These are phyloP conservation scores for Cryphonectria japonica DNA, from an alignment of 2,329 filamentous ascomycete species.

Conservation along the genomic window DNA sequence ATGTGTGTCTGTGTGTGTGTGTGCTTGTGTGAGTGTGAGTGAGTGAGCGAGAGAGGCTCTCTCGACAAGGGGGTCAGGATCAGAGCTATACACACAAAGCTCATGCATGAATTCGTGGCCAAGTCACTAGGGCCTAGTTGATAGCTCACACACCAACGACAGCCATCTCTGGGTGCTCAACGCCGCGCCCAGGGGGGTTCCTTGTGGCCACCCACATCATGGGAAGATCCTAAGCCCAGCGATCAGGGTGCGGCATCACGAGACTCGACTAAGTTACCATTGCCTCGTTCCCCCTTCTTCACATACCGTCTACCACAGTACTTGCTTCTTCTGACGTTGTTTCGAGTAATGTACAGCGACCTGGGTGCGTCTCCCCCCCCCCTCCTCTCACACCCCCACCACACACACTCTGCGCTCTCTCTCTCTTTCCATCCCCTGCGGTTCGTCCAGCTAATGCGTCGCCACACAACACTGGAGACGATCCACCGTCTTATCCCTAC, in stretches of 20 bases:
- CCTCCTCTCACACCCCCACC: no score
- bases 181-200: conserved; percentile 19
- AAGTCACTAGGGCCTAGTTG: conserved; percentile 43
- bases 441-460: conserved; percentile 28
- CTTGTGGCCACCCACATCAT: conserved; percentile 23
- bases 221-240: conserved; percentile 20
- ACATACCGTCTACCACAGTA: background rate
- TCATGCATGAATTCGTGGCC: conserved; percentile 53
- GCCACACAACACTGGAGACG: conserved; percentile 25
- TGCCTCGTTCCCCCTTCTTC: conserved; percentile 13
- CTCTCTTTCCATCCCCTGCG: conserved; percentile 21
- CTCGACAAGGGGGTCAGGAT: conserved; percentile 19
- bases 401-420: background rate
- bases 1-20: no score
- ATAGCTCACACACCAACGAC: conserved; percentile 42
- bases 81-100: conserved; percentile 33
- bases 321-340: conserved; percentile 29
- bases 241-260: conserved; percentile 25
- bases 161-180: conserved; percentile 29
- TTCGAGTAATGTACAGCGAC: conserved; percentile 25
- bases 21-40: no score
- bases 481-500: conserved; percentile 21
- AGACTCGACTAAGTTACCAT: conserved; percentile 21
- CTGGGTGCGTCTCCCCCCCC: background rate
- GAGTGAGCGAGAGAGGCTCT: conserved; percentile 3